These are phyloP conservation scores for Colletotrichum euphorbiae DNA, from an alignment of 2,329 filamentous ascomycete genomes.

Conservation along the genomic window DNA sequence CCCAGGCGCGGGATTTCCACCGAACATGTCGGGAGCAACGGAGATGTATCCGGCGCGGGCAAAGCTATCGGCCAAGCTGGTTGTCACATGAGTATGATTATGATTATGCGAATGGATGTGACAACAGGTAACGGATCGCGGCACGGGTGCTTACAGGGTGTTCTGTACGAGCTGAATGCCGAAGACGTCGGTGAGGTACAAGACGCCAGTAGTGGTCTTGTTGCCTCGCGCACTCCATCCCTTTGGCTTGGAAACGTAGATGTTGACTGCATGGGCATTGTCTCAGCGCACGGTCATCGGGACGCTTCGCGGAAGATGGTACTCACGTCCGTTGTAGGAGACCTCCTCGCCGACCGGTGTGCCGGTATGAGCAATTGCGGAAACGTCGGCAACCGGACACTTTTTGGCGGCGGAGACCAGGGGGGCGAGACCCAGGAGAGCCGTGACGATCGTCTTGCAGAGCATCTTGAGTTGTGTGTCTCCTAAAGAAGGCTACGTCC, in stretches of 20 bases:
- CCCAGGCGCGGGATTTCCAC: slow-evolving; percentile 63
- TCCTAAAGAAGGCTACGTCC: background rate
- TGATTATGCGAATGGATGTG: background rate
- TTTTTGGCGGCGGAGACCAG: slow-evolving; percentile 12
- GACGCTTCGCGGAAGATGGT: background rate
- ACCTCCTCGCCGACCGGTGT: slow-evolving; percentile 28
- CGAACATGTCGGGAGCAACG: slow-evolving; percentile 75
- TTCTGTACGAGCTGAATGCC: slow-evolving; percentile 49
- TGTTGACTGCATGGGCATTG: slow-evolving; percentile 3
- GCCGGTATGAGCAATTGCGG: slow-evolving; percentile 35
- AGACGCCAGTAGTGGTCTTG: slow-evolving; percentile 17
- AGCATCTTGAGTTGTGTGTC: slow-evolving; percentile 27
- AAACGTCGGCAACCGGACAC: slow-evolving; percentile 28
- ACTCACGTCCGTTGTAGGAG: slow-evolving; percentile 30
- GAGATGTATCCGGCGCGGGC: slow-evolving; percentile 75
- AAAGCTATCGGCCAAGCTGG: slow-evolving; percentile 70
- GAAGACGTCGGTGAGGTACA: slow-evolving; percentile 50
- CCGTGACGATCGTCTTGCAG: slow-evolving; percentile 15
- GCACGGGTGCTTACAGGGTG: slow-evolving; percentile 36
- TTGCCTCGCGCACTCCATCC: background rate
- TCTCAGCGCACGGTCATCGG: background rate
- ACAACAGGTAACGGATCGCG: too few relatives aligned
- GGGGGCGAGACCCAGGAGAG: slow-evolving; percentile 24
- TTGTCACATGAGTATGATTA: background rate
- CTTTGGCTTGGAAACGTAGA: slow-evolving; percentile 37